These are phyloP conservation scores for Sugiyamaella neomexicana DNA, from an alignment of 1,139 yeast genomes.

Conservation along the genomic window DNA sequence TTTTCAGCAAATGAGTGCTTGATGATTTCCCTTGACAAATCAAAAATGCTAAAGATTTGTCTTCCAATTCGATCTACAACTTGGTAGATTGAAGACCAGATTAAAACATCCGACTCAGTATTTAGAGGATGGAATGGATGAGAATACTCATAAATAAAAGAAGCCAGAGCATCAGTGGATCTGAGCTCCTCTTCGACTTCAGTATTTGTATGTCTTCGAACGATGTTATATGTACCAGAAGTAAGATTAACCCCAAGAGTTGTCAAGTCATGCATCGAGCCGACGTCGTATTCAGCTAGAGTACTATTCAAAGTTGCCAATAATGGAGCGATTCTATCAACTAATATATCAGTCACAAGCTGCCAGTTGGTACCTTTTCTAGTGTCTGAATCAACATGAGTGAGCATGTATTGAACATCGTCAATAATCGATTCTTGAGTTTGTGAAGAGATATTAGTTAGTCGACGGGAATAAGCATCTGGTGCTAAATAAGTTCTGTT, in stretches of 20 bases:
- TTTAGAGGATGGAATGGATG: constrained; percentile 44
- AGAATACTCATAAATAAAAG: constrained; percentile 48
- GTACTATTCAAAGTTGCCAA: constrained; percentile 45
- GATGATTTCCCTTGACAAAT: constrained; percentile 37
- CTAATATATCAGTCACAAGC: constrained; percentile 47
- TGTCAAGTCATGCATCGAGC: constrained; percentile 9
- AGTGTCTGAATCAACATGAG: constrained; percentile 38
- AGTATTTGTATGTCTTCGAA: constrained; percentile 43
- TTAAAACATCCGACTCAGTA: constrained; percentile 44
- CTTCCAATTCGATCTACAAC: constrained; percentile 44
- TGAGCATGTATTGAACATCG: constrained; percentile 40
- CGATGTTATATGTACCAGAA: constrained; percentile 42
- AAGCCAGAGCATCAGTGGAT: constrained; percentile 30
- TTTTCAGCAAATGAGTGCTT: constrained; percentile 27
- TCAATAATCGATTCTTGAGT: constrained; percentile 41
- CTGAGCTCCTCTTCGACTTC: not conserved
- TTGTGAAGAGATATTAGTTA: constrained; percentile 42
- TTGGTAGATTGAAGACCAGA: constrained; percentile 48
- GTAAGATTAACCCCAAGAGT: constrained; percentile 38
- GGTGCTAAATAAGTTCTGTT: constrained; percentile 49
- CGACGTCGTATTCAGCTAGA: constrained; percentile 21
- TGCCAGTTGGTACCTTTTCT: constrained; percentile 53
- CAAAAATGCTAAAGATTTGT: constrained; percentile 42
- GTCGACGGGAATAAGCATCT: constrained; percentile 50
- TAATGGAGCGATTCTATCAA: constrained; percentile 52